Evolutionary conservation across 257 asterid genomes (phyloP).

Genomic region (Knoxia roxburghii): DNA sequence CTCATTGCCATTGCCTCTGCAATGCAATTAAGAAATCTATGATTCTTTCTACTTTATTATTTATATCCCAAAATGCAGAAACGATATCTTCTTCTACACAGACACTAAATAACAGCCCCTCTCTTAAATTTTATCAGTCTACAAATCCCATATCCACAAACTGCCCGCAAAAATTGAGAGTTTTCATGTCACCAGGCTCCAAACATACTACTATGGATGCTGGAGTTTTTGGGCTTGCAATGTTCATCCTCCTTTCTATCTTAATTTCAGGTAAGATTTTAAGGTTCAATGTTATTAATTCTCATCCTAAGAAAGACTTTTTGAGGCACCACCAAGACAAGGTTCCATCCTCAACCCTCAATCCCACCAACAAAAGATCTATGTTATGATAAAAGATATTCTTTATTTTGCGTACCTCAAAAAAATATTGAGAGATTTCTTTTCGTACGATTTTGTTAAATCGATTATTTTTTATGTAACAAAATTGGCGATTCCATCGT

Average conservation of each 20-base stretch:
- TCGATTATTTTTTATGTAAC: too few species aligned
- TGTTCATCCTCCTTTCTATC: conserved; percentile 40
- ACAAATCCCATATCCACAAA: conserved; percentile 11
- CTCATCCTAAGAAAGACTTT: neutral
- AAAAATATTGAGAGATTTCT: too few species aligned
- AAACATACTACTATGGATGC: conserved; percentile 26
- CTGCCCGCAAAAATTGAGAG: neutral
- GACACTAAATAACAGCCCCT: conserved; percentile 2
- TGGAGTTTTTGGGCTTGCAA: conserved; percentile 18
- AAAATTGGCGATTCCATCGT: too few species aligned
- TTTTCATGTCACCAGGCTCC: conserved; percentile 4
- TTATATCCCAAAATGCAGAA: conserved; percentile 36
- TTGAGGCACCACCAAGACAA: too few species aligned
- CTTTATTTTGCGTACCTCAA: too few species aligned
- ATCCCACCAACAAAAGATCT: too few species aligned
- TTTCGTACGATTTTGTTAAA: too few species aligned
- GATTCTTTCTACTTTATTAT: conserved; percentile 58
- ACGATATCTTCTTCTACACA: conserved; percentile 18
- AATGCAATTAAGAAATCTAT: conserved; percentile 81
- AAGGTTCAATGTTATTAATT: neutral
- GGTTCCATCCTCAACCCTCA: too few species aligned
- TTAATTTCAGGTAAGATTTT: conserved; percentile 51
- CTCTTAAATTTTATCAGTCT: neutral
- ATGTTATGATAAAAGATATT: too few species aligned
- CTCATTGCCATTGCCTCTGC: conserved; percentile 32